A percentile compares a stretch with the other conserved stretches of the same genome.
These are phyloP conservation scores for Penicillium manginii DNA, from an alignment of 495 filamentous ascomycete species.

Conservation along the genomic window DNA sequence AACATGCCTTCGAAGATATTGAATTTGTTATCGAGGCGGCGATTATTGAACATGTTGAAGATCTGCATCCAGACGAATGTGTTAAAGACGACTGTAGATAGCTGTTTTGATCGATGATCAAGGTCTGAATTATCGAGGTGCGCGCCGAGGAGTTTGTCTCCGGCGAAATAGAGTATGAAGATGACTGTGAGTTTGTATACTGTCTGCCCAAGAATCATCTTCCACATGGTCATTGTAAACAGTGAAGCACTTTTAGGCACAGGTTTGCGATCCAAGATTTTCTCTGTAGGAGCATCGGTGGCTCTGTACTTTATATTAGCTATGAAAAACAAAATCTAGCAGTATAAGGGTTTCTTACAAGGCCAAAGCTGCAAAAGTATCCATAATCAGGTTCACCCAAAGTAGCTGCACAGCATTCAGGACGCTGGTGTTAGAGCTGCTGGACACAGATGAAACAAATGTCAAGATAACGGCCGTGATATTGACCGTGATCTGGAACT, in stretches of 20 bases:
- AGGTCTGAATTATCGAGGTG: conserved; percentile 44
- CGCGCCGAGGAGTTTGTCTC: conserved; percentile 58
- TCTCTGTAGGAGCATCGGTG: conserved; percentile 79
- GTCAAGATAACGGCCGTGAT: conserved; percentile 83
- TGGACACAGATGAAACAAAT: conserved; percentile 79
- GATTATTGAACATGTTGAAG: conserved; percentile 94
- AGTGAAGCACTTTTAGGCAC: conserved; percentile 75
- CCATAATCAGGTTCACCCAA: conserved; percentile 95
- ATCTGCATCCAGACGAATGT: conserved; percentile 97
- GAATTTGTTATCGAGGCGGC: conserved; percentile 83
- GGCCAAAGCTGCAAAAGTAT: conserved; percentile 87
- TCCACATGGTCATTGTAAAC: conserved; percentile 89
- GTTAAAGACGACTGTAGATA: conserved; percentile 85
- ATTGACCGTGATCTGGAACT: conserved; percentile 93
- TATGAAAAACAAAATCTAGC: not conserved
- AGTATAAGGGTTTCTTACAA: conserved; percentile 39
- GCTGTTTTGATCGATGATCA: conserved; percentile 41
- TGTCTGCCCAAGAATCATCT: conserved; percentile 90
- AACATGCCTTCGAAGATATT: conserved; percentile 86
- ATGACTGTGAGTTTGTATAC: conserved; percentile 80
- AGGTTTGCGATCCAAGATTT: conserved; percentile 81
- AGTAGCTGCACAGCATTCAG: conserved; percentile 85
- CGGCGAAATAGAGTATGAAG: conserved; percentile 77
- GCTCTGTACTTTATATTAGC: conserved; percentile 46
- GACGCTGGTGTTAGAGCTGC: conserved; percentile 65